phyloP scores from a whole-genome alignment of 768 basidiomycete genomes.

The Cystofilobasidium bisporidii region DNA sequence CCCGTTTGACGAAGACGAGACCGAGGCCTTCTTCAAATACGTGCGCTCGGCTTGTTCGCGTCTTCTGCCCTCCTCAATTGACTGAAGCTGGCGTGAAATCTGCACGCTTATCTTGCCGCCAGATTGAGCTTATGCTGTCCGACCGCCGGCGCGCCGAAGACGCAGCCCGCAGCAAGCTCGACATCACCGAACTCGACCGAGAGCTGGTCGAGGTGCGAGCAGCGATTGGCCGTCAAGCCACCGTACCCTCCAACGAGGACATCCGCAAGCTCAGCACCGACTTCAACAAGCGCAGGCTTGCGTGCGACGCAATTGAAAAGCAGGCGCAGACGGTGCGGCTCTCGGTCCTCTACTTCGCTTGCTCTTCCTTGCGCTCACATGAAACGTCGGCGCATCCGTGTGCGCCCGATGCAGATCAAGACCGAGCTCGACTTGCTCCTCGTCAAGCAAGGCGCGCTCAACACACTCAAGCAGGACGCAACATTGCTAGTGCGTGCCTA shows the following conservation, averaged over 20 bases:
- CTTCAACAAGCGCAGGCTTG: constrained; percentile 38
- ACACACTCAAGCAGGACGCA: constrained; percentile 54
- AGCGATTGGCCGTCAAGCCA: background rate
- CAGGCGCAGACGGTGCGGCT: constrained; percentile 58
- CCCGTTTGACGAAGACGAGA: constrained; percentile 50
- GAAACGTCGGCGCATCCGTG: no score
- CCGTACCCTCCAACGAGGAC: constrained; percentile 42
- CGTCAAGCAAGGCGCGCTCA: constrained; percentile 52
- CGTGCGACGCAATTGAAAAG: constrained; percentile 43
- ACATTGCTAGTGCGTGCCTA: constrained; percentile 51
- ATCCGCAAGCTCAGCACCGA: constrained; percentile 52
- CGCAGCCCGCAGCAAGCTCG: constrained; percentile 36
- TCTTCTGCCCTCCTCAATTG: no score
- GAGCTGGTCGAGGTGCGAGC: constrained; percentile 56
- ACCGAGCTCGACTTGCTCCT: constrained; percentile 51
- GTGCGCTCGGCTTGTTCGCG: constrained; percentile 51
- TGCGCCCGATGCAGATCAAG: constrained; percentile 51
- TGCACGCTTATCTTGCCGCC: no score
- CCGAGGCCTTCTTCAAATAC: constrained; percentile 58
- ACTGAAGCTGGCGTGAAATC: background rate
- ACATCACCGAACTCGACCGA: constrained; percentile 46
- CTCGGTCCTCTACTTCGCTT: no score
- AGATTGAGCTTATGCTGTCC: constrained; percentile 41
- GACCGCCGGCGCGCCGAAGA: constrained; percentile 53
- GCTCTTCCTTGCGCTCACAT: no score